Base-by-base conservation (phyloP, 202 grass and related monocot species). In the Schoenoplectus triqueter region DNA sequence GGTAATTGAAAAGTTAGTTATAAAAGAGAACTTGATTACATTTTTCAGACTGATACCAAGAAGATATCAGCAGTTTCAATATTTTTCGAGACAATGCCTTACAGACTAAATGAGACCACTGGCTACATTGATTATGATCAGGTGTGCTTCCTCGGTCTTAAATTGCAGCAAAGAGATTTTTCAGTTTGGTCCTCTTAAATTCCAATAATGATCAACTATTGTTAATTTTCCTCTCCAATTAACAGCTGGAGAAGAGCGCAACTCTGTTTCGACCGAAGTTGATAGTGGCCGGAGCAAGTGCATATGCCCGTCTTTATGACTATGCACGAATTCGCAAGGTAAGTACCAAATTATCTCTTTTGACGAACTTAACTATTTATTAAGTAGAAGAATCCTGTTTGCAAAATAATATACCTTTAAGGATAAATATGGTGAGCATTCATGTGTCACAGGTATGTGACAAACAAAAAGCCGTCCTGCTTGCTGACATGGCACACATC, bases 21-120 rank as follows among this genome's bases (percentile, higher is more conserved):
- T 50, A 85, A 62, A 10, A 65, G 18, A 63, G 10, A 82, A 50
- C 39, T 70, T 71, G 1, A 20, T 85, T 84, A 22, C 54, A 81
- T 70, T 87, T 87, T 89, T 63, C 91, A 99, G 96, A 99, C 96
- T 86, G 96, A 99, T 86, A 99, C 96, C 72, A 99, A 99, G 92
- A 99, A 99, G 89, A 99, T 99, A 42, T 99, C 96, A 15, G 96
- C 93, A 71, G 92, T 93, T 73, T 99, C 96, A 1, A 99, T 99
- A 82, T 99, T 99, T 86, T 99, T 99, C 66, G 96, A 99, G 87
- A 99, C 96, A 86, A 99, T 99, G 93, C 96, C 96, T 39, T 99
- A 99, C 82, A 90, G 96, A 89, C 87, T 99, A 86, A 86, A 99
- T 81, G 96, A 99, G 86, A 96, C 90, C 81, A 99, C 96, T 79